Evolutionary conservation across 371 early-diverging fungal genomes (phyloP).

Genomic region (Mucor racemosus): DNA sequence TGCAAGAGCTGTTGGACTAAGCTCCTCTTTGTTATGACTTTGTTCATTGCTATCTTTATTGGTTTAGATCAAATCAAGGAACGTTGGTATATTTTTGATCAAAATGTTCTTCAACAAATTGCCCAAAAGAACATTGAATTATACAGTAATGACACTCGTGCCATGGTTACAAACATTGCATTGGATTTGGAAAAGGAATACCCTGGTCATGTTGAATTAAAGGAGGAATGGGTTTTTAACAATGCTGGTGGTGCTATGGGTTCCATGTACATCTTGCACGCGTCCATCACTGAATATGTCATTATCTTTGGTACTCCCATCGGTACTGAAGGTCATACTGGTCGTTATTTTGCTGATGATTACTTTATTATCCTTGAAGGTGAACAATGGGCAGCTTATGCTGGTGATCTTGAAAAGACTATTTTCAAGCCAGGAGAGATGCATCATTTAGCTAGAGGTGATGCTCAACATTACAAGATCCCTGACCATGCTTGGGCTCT

Average conservation of each 20-base stretch:
- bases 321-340: conserved; percentile 63
- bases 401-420: conserved; percentile 46
- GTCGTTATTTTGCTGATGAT: conserved; percentile 57
- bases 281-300: conserved; percentile 58
- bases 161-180: conserved; percentile 43
- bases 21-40: conserved; percentile 30
- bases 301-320: conserved; percentile 62
- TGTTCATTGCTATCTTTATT: conserved; percentile 35
- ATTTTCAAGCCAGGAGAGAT: conserved; percentile 55
- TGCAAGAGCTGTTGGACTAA: conserved; percentile 27
- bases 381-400: conserved; percentile 59
- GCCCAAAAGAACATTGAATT: conserved; percentile 51
- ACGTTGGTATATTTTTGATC: conserved; percentile 52
- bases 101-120: conserved; percentile 43
- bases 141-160: conserved; percentile 39
- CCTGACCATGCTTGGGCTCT: conserved; percentile 60
- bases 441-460: conserved; percentile 56
- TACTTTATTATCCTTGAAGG: conserved; percentile 63
- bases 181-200: conserved; percentile 44
- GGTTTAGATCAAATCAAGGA: conserved; percentile 48
- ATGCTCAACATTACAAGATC: conserved; percentile 58
- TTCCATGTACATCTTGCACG: conserved; percentile 60
- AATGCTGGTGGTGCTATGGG: conserved; percentile 66
- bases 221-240: conserved; percentile 62
- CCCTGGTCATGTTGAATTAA: conserved; percentile 48